Evolutionary conservation across 768 basidiomycete genomes (phyloP).

Genomic region (Amanita phalloides): DNA sequence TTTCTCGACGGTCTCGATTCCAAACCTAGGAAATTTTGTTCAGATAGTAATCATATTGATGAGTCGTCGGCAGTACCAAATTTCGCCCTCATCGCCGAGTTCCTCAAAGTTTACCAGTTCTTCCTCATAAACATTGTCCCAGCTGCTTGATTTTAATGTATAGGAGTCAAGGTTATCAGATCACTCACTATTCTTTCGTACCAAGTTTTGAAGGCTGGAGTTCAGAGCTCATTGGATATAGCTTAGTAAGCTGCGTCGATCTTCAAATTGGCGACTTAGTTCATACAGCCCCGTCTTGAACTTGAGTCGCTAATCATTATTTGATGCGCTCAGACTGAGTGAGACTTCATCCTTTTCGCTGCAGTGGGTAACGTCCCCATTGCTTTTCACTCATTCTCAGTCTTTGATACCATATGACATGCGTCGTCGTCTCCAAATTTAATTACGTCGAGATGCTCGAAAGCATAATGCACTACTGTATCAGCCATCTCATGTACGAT

Average conservation of each 20-base stretch:
- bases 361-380: too few species aligned
- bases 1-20: conserved; percentile 61
- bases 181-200: conserved; percentile 64
- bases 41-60: not conserved
- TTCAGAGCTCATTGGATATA: conserved; percentile 25
- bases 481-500: too few species aligned
- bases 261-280: too few species aligned
- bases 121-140: conserved; percentile 66
- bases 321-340: too few species aligned
- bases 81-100: conserved; percentile 75
- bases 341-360: too few species aligned
- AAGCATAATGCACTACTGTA: too few species aligned
- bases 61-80: conserved; percentile 40
- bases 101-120: conserved; percentile 69
- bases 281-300: too few species aligned
- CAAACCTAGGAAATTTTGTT: conserved; percentile 49
- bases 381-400: too few species aligned
- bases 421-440: too few species aligned
- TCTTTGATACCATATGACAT: too few species aligned
- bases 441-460: too few species aligned
- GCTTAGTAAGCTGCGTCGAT: conserved; percentile 18
- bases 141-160: conserved; percentile 30
- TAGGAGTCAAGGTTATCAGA: not conserved
- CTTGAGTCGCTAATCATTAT: too few species aligned
- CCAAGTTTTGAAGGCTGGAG: conserved; percentile 68